Evolutionary conservation across 345 rosid genomes (phyloP), one percentile per base, ranked within the genome.

Genomic region (Crucihimalaya himalaica): DNA sequence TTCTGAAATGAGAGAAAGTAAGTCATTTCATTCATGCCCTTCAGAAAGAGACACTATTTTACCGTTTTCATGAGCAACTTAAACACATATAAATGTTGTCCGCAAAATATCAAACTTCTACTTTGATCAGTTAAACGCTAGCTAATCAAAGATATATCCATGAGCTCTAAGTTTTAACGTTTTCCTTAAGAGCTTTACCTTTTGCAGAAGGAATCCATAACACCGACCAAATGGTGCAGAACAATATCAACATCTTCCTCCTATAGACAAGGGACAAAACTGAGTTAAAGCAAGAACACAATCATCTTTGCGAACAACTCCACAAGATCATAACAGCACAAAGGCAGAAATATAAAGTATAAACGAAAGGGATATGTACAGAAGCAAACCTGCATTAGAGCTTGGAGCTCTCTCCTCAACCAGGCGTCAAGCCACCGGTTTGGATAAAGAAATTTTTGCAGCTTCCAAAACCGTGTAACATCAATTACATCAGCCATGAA

Each of bases 371-470:
- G 25, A 14, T 18, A 8, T 27, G 19, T 7, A 25, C 16, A 53
- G 20, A 66, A 20, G 21, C 14, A 18, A 53, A 70, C 98, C 93
- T 88, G 95, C 85, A 88, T 80, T 28, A 91, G 76, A 81, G 98
- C 87, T 75, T 94, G 97, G 70, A 88, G 75, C 82, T 94, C 98
- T 63, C 97, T 89, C 81, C 69, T 87, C 83, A 89, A 70, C 97
- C 97, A 91, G 45, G 73, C 57, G 28, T 79, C 84, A 48, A 94
- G 85, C 90, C 92, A 85, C 31, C 55, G 77, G 70, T 85, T 91
- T 46, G 80, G 76, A 48, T 85, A 90, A 62, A 81, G 86, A 69
- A 82, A 84, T 83, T 86, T 94, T n/a, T 59, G 51, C 54, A 76
- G 29, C 81, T 83, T 91, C 97, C 97, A 94, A 74, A 80, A 91